These are phyloP conservation scores for Bruguiera gymnorhiza DNA, from an alignment of 345 rosid genomes.

Conservation along the genomic window DNA sequence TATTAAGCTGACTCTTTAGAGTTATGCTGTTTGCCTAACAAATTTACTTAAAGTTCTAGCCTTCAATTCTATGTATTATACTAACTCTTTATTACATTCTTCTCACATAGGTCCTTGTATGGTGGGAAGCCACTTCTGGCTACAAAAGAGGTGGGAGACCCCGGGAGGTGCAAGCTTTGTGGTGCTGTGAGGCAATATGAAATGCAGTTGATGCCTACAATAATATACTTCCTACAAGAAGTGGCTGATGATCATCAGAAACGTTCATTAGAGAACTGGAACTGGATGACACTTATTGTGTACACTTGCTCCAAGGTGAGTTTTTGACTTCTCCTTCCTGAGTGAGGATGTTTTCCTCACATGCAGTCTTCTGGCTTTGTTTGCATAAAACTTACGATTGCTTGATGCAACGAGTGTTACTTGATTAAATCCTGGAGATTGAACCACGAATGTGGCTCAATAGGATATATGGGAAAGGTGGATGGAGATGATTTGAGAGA, in stretches of 20 bases:
- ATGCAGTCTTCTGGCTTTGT: not conserved
- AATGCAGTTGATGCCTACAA: conserved; percentile 87
- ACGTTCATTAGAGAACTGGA: conserved; percentile 58
- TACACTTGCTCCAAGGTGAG: conserved; percentile 78
- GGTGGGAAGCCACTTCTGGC: conserved; percentile 73
- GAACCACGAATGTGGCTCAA: too few relatives aligned
- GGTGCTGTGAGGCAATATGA: conserved; percentile 64
- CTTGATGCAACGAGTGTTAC: not conserved
- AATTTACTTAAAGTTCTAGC: not conserved
- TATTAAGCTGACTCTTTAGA: not conserved
- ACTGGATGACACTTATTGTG: conserved; percentile 79
- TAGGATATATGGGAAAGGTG: too few relatives aligned
- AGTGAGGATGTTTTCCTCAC: not conserved
- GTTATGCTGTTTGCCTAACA: not conserved
- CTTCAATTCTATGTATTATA: not conserved
- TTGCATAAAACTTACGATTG: not conserved
- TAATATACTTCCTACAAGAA: conserved; percentile 73
- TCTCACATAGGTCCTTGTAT: conserved; percentile 54
- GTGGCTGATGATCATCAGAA: conserved; percentile 48
- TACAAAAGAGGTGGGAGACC: conserved; percentile 35
- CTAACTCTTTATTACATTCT: not conserved
- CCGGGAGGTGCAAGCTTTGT: conserved; percentile 55
- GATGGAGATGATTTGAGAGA: too few relatives aligned
- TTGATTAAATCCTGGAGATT: not conserved
- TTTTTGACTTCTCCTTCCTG: not conserved